Conservation (phyloP, 2,329 filamentous ascomycete genomes). For the Apiospora saccharicola region DNA sequence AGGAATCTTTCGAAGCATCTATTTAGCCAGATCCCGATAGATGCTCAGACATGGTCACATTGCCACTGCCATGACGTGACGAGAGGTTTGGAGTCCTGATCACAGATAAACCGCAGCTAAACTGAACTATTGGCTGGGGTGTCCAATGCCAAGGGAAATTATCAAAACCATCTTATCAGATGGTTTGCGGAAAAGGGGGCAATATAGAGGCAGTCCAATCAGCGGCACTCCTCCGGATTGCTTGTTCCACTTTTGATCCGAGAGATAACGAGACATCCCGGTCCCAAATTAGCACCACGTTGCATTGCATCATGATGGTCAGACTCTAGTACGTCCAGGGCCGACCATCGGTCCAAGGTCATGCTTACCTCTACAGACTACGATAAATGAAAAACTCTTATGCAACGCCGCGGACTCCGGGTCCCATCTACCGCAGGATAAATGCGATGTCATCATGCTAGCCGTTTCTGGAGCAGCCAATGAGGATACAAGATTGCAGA, state of each 20-base stretch:
- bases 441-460: not conserved
- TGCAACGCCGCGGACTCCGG: not conserved
- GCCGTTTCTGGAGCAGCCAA: not conserved
- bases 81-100: not conserved
- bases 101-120: not conserved
- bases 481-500: not conserved
- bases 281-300: not conserved
- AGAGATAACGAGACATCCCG: slow-evolving; percentile 11
- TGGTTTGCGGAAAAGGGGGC: not conserved
- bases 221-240: not conserved
- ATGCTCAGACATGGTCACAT: too few species aligned
- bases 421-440: not conserved
- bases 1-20: not conserved
- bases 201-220: not conserved
- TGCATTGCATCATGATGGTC: slow-evolving; percentile 9
- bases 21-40: too few species aligned
- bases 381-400: not conserved
- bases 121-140: not conserved
- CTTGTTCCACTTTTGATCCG: slow-evolving; percentile 10
- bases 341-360: slow-evolving; percentile 12
- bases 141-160: slow-evolving; percentile 20
- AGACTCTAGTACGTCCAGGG: slow-evolving; percentile 13
- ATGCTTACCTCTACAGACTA: not conserved
- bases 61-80: not conserved
- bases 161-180: slow-evolving; percentile 25